Percentiles rank a stretch among this genome's conserved stretches.
Evolutionary conservation across 768 basidiomycete species (phyloP).

Genomic region (Polyporus arcularius): DNA sequence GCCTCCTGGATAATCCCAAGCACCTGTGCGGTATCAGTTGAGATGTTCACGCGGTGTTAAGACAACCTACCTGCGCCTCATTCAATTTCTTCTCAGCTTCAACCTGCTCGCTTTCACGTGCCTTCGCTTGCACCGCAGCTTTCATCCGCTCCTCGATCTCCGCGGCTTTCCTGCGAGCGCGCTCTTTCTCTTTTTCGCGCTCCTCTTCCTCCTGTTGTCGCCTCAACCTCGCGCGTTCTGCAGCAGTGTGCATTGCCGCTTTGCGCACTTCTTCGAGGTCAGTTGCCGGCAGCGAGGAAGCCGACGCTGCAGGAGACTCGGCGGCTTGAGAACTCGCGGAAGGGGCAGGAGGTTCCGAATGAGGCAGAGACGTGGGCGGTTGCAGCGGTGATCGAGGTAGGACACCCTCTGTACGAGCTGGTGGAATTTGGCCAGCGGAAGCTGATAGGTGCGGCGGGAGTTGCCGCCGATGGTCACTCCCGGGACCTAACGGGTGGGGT

Average conservation of each 20-base stretch:
- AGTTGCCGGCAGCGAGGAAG: conserved; percentile 21
- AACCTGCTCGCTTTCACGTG: conserved; percentile 11
- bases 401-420: conserved; percentile 11
- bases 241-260: conserved; percentile 80
- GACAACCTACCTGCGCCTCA: conserved; percentile 23
- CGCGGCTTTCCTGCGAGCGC: conserved; percentile 77
- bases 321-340: conserved; percentile 19
- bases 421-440: not conserved
- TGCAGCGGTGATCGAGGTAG: conserved; percentile 29
- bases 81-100: conserved; percentile 16
- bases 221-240: conserved; percentile 79
- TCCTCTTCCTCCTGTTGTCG: conserved; percentile 84
- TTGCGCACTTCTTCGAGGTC: conserved; percentile 66
- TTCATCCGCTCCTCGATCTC: conserved; percentile 73
- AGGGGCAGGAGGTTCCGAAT: conserved; percentile 12
- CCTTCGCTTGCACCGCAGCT: conserved; percentile 29
- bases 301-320: conserved; percentile 22
- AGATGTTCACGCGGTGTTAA: not conserved
- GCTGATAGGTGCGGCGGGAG: conserved; percentile 57
- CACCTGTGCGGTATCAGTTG: conserved; percentile 36
- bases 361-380: conserved; percentile 1
- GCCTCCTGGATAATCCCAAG: conserved; percentile 50
- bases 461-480: conserved; percentile 36
- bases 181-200: conserved; percentile 75
- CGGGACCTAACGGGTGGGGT: not conserved